These are phyloP conservation scores for Penicillium sclerotiorum DNA, from an alignment of 2,329 filamentous ascomycete genomes.

Conservation along the genomic window DNA sequence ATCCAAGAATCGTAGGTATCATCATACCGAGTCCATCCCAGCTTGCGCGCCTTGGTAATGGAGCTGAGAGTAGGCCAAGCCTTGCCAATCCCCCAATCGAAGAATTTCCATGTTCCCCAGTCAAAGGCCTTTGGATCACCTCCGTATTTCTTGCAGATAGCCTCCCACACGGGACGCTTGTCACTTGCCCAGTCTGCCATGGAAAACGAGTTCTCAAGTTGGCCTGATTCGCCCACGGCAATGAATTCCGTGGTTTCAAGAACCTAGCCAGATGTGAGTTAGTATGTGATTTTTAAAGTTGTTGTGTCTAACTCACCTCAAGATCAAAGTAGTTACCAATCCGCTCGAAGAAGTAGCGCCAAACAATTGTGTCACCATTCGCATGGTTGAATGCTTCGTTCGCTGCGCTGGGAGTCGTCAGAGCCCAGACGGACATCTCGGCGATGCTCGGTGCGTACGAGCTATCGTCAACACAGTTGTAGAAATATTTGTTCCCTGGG, in stretches of 20 bases:
- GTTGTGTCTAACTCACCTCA: constrained; percentile 9
- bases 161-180: constrained; percentile 25
- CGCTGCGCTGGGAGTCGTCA: constrained; percentile 21
- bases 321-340: background rate
- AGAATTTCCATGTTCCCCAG: constrained; percentile 30
- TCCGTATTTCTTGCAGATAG: constrained; percentile 23
- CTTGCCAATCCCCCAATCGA: constrained; percentile 26
- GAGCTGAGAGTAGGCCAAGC: constrained; percentile 26
- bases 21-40: constrained; percentile 25
- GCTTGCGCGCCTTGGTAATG: constrained; percentile 25
- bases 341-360: constrained; percentile 20
- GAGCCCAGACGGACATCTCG: constrained; percentile 30
- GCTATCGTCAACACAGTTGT: constrained; percentile 30
- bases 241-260: constrained; percentile 9
- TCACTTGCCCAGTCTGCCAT: constrained; percentile 29
- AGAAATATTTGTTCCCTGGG: constrained; percentile 34
- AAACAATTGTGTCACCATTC: constrained; percentile 33
- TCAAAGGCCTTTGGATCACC: constrained; percentile 26
- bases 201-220: constrained; percentile 19
- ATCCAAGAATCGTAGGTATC: constrained; percentile 26
- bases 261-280: background rate
- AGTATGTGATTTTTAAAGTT: background rate
- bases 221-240: constrained; percentile 12
- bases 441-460: constrained; percentile 32
- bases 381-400: constrained; percentile 32